Conservation (phyloP, 495 filamentous ascomycete species). For the Polyplosphaeria fusca region DNA sequence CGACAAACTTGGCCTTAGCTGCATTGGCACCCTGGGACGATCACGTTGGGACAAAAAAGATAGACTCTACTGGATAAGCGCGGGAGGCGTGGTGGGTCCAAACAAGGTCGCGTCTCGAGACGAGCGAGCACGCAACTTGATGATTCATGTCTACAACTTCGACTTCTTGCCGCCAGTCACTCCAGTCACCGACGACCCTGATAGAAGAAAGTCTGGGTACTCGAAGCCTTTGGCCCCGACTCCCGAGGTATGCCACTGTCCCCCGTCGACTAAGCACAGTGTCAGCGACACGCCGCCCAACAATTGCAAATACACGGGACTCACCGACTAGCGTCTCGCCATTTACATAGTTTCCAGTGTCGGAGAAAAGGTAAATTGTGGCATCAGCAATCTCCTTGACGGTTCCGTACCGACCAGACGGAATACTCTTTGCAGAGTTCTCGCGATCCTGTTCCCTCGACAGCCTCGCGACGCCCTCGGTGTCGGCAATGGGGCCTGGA, state of each 20-base stretch:
- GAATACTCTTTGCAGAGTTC: constrained; percentile 47
- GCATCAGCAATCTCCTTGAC: constrained; percentile 90
- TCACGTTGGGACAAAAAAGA: too few species aligned
- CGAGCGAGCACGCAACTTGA: too few species aligned
- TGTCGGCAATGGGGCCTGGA: constrained; percentile 70
- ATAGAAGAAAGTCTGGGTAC: constrained; percentile 66
- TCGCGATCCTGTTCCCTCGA: constrained; percentile 40
- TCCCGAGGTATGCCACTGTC: constrained; percentile 57
- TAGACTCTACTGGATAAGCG: too few species aligned
- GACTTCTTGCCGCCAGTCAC: constrained; percentile 61
- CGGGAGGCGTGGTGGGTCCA: too few species aligned
- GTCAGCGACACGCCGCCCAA: constrained; percentile 5
- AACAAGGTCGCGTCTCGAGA: too few species aligned
- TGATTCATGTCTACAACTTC: constrained; percentile 49
- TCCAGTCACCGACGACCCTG: constrained; percentile 52
- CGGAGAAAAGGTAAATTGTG: constrained; percentile 80
- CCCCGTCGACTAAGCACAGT: constrained; percentile 59
- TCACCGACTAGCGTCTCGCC: constrained; percentile 67
- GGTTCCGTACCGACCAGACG: constrained; percentile 71
- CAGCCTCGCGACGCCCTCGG: constrained; percentile 53
- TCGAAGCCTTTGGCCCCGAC: constrained; percentile 33
- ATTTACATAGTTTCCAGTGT: constrained; percentile 79
- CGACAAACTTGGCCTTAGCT: too few species aligned
- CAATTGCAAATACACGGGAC: not conserved
- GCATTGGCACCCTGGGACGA: too few species aligned